Conservation (phyloP, 345 rosid genomes). For the Citrus trifoliata region DNA sequence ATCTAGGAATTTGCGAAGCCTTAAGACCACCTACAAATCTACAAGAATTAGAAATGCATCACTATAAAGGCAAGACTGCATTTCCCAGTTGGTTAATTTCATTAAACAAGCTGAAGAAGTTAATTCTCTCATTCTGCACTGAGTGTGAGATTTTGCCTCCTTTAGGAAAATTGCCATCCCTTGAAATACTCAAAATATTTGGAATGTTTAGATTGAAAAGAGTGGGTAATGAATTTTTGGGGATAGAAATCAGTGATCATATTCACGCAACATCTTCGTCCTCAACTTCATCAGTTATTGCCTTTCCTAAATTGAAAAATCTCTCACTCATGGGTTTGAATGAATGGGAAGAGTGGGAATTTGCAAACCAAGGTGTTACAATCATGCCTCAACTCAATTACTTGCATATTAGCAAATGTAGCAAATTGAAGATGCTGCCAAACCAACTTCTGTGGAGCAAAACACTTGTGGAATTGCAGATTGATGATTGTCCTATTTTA, state of each 20-base stretch:
- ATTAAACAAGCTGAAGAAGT: background rate
- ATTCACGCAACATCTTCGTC: background rate
- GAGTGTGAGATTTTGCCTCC: background rate
- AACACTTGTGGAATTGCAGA: background rate
- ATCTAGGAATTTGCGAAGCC: background rate
- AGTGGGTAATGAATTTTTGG: background rate
- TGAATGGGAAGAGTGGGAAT: background rate
- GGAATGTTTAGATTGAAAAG: background rate
- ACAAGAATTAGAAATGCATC: background rate
- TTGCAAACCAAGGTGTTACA: background rate
- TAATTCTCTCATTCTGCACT: background rate
- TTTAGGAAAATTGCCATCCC: background rate
- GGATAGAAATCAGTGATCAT: background rate
- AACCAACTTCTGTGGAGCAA: background rate
- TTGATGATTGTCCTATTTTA: background rate
- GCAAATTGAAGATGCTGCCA: background rate
- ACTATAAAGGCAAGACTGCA: background rate
- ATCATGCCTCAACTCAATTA: background rate
- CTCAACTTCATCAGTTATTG: background rate
- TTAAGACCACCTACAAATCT: background rate
- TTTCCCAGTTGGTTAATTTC: background rate
- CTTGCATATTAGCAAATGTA: background rate
- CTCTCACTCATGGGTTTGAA: fast-evolving
- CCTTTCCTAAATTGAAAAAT: background rate
- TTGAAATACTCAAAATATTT: background rate